Percentiles rank a stretch among this genome's conserved stretches.
phyloP scores from a whole-genome alignment of 1,284 basidiomycete genomes.

The Cerioporus squamosus region DNA sequence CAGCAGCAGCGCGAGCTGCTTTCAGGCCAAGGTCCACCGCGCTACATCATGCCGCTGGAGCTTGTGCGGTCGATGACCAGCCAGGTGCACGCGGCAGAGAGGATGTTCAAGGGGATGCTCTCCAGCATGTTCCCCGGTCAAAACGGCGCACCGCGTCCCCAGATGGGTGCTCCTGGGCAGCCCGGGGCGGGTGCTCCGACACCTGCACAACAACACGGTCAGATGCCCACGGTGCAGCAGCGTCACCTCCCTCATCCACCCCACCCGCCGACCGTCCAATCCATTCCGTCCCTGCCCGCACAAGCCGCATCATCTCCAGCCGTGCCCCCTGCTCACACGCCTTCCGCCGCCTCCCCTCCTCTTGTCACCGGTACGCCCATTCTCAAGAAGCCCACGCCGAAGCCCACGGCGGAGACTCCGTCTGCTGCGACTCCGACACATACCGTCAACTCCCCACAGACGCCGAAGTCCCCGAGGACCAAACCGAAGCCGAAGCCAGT shows the following conservation, averaged over 20 bases:
- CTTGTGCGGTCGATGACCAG: conserved; percentile 51
- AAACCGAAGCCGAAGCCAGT: conserved; percentile 44
- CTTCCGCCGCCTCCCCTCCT: conserved; percentile 8
- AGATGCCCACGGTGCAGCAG: background rate
- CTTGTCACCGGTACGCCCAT: conserved; percentile 8
- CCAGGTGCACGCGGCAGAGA: conserved; percentile 47
- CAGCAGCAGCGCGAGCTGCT: conserved; percentile 54
- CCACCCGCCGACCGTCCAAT: background rate
- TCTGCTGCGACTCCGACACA: conserved; percentile 40
- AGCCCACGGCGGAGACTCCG: conserved; percentile 13
- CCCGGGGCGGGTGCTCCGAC: background rate
- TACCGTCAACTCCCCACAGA: conserved; percentile 48
- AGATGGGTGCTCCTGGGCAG: background rate
- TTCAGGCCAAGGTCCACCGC: conserved; percentile 44
- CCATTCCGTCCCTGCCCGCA: conserved; percentile 1
- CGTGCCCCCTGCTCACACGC: conserved; percentile 6
- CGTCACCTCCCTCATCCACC: conserved; percentile 3
- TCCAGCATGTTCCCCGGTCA: background rate
- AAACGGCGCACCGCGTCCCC: background rate
- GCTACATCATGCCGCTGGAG: conserved; percentile 51
- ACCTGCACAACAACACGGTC: background rate
- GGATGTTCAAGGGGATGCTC: conserved; percentile 38
- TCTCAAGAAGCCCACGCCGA: conserved; percentile 22
- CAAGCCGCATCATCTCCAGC: conserved; percentile 6
- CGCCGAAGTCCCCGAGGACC: conserved; percentile 42